Conservation (phyloP, 768 basidiomycete genomes). For the Scleroderma citrinum region DNA sequence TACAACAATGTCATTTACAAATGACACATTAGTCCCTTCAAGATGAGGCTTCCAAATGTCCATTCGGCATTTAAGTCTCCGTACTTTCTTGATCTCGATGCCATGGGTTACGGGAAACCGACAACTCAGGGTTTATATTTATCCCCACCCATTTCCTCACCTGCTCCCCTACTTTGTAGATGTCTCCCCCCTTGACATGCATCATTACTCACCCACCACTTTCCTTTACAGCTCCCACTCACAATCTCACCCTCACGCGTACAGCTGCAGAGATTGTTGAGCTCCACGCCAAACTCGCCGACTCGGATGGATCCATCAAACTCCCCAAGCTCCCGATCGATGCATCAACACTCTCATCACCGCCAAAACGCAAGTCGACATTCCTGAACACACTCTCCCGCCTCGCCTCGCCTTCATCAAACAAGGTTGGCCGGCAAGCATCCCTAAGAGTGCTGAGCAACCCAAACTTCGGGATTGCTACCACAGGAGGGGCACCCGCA, state of each 20-base stretch:
- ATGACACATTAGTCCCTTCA: background rate
- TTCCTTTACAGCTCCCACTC: conserved; percentile 64
- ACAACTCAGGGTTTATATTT: conserved; percentile 4
- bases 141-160: background rate
- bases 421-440: conserved; percentile 41
- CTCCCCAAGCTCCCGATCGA: conserved; percentile 62
- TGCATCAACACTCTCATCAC: conserved; percentile 41
- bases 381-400: conserved; percentile 85
- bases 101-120: conserved; percentile 9
- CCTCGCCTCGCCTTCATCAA: conserved; percentile 65
- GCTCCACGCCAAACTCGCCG: conserved; percentile 75
- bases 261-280: conserved; percentile 73
- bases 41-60: conserved; percentile 21
- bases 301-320: conserved; percentile 48
- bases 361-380: conserved; percentile 72
- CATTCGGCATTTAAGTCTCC: conserved; percentile 17
- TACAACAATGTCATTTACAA: conserved; percentile 15
- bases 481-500: conserved; percentile 28
- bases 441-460: conserved; percentile 29
- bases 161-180: conserved; percentile 15
- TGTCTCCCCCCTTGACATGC: conserved; percentile 10
- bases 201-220: conserved; percentile 26
- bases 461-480: conserved; percentile 26
- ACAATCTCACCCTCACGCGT: conserved; percentile 83
- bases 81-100: conserved; percentile 7